Conservation (phyloP, 2,329 filamentous ascomycete species). For the Claviceps purpurea region DNA sequence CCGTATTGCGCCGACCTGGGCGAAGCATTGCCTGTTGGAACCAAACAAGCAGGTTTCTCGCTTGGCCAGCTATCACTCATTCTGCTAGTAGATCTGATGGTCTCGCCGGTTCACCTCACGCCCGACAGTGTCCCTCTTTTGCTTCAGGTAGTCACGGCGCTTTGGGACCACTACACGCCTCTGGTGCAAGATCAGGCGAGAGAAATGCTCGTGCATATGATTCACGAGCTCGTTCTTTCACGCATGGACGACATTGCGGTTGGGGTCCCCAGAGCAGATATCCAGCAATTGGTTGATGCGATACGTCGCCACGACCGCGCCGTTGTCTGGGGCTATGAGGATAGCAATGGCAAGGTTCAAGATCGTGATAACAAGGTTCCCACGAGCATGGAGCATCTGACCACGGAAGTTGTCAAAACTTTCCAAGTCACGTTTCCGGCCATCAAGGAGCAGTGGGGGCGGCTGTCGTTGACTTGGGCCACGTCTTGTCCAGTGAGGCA, state of each 20-base stretch:
- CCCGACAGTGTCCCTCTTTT: slow-evolving; percentile 73
- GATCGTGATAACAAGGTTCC: slow-evolving; percentile 70
- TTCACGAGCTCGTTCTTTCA: slow-evolving; percentile 84
- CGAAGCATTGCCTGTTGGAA: slow-evolving; percentile 68
- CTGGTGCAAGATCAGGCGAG: slow-evolving; percentile 92
- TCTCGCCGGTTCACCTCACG: slow-evolving; percentile 71
- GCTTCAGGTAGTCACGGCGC: slow-evolving; percentile 78
- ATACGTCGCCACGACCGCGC: slow-evolving; percentile 73
- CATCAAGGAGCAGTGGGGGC: slow-evolving; percentile 83
- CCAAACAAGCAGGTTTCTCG: slow-evolving; percentile 86
- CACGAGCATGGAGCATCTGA: slow-evolving; percentile 72
- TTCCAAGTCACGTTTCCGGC: slow-evolving; percentile 76
- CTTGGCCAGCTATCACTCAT: slow-evolving; percentile 88
- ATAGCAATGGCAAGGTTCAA: slow-evolving; percentile 68
- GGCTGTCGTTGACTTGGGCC: slow-evolving; percentile 84
- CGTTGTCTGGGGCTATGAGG: slow-evolving; percentile 90
- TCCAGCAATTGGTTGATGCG: slow-evolving; percentile 78
- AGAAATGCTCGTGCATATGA: slow-evolving; percentile 95
- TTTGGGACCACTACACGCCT: slow-evolving; percentile 95
- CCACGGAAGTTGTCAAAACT: slow-evolving; percentile 67
- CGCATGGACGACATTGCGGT: slow-evolving; percentile 58
- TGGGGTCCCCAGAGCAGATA: slow-evolving; percentile 50
- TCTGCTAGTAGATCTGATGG: slow-evolving; percentile 88
- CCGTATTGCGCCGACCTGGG: slow-evolving; percentile 84
- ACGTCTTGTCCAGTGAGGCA: slow-evolving; percentile 93